Conservation (phyloP, 1,284 basidiomycete genomes). For the Boletus holoroseus region DNA sequence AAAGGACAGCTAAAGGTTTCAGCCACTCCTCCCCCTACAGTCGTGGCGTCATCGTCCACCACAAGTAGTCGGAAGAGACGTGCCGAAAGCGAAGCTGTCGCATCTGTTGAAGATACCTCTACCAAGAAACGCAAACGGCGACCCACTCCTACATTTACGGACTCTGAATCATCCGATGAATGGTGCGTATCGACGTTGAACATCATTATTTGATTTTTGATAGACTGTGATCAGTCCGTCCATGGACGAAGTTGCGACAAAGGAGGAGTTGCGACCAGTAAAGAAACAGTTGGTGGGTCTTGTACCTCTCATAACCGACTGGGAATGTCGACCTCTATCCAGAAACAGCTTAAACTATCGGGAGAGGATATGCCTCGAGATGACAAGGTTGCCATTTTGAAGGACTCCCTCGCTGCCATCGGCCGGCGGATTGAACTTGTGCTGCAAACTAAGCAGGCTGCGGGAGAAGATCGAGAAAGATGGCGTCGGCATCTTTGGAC, state of each 20-base stretch:
- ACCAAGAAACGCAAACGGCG: slow-evolving; percentile 76
- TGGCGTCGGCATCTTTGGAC: slow-evolving; percentile 96
- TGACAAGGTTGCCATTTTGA: slow-evolving; percentile 92
- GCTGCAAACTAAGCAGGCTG: slow-evolving; percentile 68
- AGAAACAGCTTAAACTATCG: slow-evolving; percentile 92
- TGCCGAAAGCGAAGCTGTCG: slow-evolving; percentile 77
- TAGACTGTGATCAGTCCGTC: slow-evolving; percentile 56
- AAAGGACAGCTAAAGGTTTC: slow-evolving; percentile 63
- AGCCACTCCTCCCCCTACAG: slow-evolving; percentile 62
- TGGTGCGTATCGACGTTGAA: slow-evolving; percentile 51
- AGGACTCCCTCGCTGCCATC: slow-evolving; percentile 92
- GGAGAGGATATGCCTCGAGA: slow-evolving; percentile 90
- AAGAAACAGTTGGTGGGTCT: slow-evolving; percentile 86
- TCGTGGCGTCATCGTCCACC: slow-evolving; percentile 61
- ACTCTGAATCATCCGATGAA: slow-evolving; percentile 83
- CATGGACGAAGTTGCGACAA: slow-evolving; percentile 94
- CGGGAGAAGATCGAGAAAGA: slow-evolving; percentile 74
- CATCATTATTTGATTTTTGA: not conserved
- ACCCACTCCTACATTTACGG: slow-evolving; percentile 87
- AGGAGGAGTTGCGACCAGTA: slow-evolving; percentile 93
- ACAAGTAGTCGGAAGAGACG: slow-evolving; percentile 58
- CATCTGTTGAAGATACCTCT: slow-evolving; percentile 65
- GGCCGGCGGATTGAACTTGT: slow-evolving; percentile 89
- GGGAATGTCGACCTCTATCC: slow-evolving; percentile 12
- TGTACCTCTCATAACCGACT: not conserved